Evolutionary conservation across 2,329 filamentous ascomycete genomes (phyloP).

Genomic region (Penicillium sp.): DNA sequence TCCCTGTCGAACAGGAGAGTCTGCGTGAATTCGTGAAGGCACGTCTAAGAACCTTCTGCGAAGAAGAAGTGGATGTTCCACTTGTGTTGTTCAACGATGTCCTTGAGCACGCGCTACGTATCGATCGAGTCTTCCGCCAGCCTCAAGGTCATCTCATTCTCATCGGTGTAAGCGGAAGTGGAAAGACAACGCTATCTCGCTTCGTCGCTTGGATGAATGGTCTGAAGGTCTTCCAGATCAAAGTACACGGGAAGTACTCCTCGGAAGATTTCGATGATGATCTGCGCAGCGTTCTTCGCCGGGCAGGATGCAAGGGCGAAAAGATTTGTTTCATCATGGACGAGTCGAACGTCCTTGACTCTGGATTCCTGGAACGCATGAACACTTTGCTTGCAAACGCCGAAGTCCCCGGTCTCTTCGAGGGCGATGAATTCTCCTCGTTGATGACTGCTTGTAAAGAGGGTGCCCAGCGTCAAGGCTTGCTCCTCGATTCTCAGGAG

Average conservation of each 20-base stretch:
- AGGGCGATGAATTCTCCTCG: slow-evolving; percentile 98
- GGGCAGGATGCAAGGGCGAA: slow-evolving; percentile 95
- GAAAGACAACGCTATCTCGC: slow-evolving; percentile 95
- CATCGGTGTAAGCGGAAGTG: slow-evolving; percentile 96
- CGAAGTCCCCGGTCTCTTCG: slow-evolving; percentile 97
- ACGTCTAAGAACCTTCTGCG: slow-evolving; percentile 94
- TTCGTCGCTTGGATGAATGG: slow-evolving; percentile 99
- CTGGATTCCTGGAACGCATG: slow-evolving; percentile 98
- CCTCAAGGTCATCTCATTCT: slow-evolving; percentile 97
- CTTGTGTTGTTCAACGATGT: slow-evolving; percentile 99
- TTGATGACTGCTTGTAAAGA: slow-evolving; percentile 99
- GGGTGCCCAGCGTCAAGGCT: slow-evolving; percentile 90
- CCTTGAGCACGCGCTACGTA: slow-evolving; percentile 93
- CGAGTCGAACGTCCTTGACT: slow-evolving; percentile 96
- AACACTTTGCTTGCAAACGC: slow-evolving; percentile 98
- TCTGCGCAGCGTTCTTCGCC: slow-evolving; percentile 84
- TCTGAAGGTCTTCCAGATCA: slow-evolving; percentile 98
- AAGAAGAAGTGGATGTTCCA: slow-evolving; percentile 98
- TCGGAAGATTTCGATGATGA: slow-evolving; percentile 99
- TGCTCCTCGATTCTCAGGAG: slow-evolving; percentile 94
- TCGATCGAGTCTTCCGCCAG: slow-evolving; percentile 97
- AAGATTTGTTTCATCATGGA: slow-evolving; percentile 99
- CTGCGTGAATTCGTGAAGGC: slow-evolving; percentile 97
- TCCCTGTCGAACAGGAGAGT: slow-evolving; percentile 92
- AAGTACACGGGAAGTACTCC: slow-evolving; percentile 98